phyloP scores from a whole-genome alignment of 768 basidiomycete species.

The Tephrocybe sp. region DNA sequence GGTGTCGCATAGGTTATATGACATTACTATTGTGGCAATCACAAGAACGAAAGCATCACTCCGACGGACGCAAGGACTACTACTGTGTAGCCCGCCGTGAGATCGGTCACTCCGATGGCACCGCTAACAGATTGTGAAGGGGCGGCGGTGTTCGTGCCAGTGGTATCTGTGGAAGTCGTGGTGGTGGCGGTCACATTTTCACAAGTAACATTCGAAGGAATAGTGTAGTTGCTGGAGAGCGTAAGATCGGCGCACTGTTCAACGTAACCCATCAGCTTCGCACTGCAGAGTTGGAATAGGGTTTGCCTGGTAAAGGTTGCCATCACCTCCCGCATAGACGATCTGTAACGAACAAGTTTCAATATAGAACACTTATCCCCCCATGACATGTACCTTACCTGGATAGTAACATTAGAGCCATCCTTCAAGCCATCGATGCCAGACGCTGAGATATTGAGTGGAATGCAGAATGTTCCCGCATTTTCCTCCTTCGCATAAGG shows the following conservation, averaged over 20 bases:
- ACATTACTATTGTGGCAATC: too few relatives aligned
- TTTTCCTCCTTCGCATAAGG: slow-evolving; percentile 47
- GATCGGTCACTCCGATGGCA: neutral
- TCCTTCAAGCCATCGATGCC: slow-evolving; percentile 46
- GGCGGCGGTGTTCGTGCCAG: slow-evolving; percentile 10
- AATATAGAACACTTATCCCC: neutral
- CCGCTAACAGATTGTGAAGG: slow-evolving; percentile 16
- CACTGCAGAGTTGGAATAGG: neutral
- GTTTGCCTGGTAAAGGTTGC: slow-evolving; percentile 62
- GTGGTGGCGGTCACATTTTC: slow-evolving; percentile 28
- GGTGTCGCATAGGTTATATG: too few relatives aligned
- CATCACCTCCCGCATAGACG: slow-evolving; percentile 65
- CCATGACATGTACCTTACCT: slow-evolving; percentile 27
- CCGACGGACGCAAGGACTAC: slow-evolving; percentile 2
- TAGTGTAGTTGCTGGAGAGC: slow-evolving; percentile 49
- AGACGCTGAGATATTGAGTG: slow-evolving; percentile 53
- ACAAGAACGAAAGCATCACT: neutral
- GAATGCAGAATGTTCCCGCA: slow-evolving; percentile 64
- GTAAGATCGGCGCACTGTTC: slow-evolving; percentile 77
- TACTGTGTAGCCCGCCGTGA: slow-evolving; percentile 7
- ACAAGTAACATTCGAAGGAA: slow-evolving; percentile 44
- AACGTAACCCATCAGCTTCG: slow-evolving; percentile 25
- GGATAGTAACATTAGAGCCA: slow-evolving; percentile 73
- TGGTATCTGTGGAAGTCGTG: neutral
- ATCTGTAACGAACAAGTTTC: slow-evolving; percentile 58